A percentile compares a stretch with the other conserved stretches of the same genome.
phyloP scores from a whole-genome alignment of 2,329 filamentous ascomycete species.

The Apiospora kogelbergensis region DNA sequence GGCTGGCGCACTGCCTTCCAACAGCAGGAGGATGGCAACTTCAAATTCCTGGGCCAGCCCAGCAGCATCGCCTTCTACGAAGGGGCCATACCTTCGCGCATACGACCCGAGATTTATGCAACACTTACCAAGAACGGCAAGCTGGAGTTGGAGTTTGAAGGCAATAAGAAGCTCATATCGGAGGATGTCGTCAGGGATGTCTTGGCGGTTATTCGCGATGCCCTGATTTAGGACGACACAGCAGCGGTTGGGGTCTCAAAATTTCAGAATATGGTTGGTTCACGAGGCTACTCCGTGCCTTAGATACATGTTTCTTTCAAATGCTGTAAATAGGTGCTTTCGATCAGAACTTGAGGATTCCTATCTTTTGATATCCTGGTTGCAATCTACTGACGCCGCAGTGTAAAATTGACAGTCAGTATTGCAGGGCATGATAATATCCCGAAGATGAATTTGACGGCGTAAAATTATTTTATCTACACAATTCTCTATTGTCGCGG shows the following conservation, averaged over 20 bases:
- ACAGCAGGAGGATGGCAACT: slow-evolving; percentile 5
- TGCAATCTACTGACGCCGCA: too few relatives aligned
- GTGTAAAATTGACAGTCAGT: too few relatives aligned
- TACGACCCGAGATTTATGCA: slow-evolving; percentile 10
- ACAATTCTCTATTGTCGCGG: not conserved
- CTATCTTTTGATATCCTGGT: too few relatives aligned
- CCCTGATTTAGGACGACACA: not conserved
- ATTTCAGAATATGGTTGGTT: too few relatives aligned
- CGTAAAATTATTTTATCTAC: not conserved
- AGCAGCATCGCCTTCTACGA: slow-evolving; percentile 4
- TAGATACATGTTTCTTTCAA: too few relatives aligned
- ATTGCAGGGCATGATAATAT: too few relatives aligned
- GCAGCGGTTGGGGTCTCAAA: too few relatives aligned
- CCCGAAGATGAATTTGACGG: not conserved
- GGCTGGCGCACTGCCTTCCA: slow-evolving; percentile 10
- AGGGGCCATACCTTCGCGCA: not conserved
- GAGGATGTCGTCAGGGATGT: not conserved
- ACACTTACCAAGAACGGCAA: not conserved
- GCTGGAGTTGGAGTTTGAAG: slow-evolving; percentile 10
- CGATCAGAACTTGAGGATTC: too few relatives aligned
- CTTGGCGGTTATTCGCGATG: not conserved
- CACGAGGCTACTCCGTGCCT: too few relatives aligned
- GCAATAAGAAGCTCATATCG: not conserved
- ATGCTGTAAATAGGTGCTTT: too few relatives aligned
- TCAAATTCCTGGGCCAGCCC: not conserved